Conservation (phyloP, 495 filamentous ascomycete genomes). For the Aspergillus incahuasiensis region DNA sequence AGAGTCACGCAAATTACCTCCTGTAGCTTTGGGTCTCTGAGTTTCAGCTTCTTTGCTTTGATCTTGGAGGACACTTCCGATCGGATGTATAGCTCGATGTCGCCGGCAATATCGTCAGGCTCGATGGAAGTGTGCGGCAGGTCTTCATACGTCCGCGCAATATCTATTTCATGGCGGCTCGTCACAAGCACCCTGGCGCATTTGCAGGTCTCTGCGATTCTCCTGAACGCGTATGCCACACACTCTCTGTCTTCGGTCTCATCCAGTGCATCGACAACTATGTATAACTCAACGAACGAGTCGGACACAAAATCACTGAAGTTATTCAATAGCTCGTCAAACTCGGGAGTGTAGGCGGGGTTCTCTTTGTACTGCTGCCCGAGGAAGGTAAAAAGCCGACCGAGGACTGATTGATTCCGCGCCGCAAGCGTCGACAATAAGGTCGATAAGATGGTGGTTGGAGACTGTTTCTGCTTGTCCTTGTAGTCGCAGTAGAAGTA, state of each 20-base stretch:
- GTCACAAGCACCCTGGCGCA: background rate
- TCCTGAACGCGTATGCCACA: background rate
- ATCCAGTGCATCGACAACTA: background rate
- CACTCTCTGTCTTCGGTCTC: background rate
- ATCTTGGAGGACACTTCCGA: background rate
- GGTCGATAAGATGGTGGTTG: background rate
- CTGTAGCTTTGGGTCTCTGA: background rate
- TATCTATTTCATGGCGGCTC: background rate
- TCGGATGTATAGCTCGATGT: background rate
- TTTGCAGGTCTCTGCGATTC: background rate
- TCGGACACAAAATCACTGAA: background rate
- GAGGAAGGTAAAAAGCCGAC: background rate
- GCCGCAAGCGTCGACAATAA: background rate
- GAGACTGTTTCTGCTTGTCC: background rate
- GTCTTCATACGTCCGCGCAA: background rate
- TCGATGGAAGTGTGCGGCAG: background rate
- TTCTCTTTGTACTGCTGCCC: background rate
- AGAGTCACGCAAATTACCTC: background rate
- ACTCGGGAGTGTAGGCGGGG: background rate
- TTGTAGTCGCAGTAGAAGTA: slow-evolving; percentile 1
- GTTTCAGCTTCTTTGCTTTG: background rate
- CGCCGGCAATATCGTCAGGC: background rate
- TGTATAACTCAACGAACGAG: background rate
- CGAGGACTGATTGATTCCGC: background rate
- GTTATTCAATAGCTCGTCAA: background rate